Evolutionary conservation across 1,284 basidiomycete genomes (phyloP), one percentile per base, ranked within the genome.

Genomic region (Pterulicium gracile): DNA sequence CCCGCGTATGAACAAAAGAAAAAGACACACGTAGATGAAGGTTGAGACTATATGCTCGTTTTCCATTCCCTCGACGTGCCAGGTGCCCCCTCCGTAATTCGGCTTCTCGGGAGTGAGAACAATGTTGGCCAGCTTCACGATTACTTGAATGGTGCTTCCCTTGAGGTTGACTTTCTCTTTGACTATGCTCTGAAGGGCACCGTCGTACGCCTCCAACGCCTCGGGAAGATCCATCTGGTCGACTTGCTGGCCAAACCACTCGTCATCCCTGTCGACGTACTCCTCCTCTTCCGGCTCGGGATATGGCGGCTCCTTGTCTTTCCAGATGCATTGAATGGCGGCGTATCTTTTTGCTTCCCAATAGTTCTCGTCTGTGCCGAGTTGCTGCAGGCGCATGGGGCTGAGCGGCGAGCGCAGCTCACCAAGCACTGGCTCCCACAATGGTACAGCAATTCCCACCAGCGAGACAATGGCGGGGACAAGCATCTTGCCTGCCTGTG

Each of bases 81-180:
- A 68, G 12, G 54, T 55, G 19, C 64, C 64, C 3, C 65, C 63
- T 5, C 53, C 51, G 51, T 65, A 66, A n/a, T 52, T 48, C 1
- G 64, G 64, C 18, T 64, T 63, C 27, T 72, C 69, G 0, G 73
- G 72, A 0, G 69, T 70, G 20, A 72, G 52, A n/a, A 66, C 57
- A 44, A 75, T 72, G 50, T 69, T 71, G 0, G 70, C 68, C 2
- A 76, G 57, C 55, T 76, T 76, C 46, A 73, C 65, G 47, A 76
- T 73, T 13, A 75, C 58, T 50, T 75, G 73, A 3, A 72, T 48
- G 1, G 44, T 58, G n/a, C 49, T 48, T 4, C 58, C 61, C 1
- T 46, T 42, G 2, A 62, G 47, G 2, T 44, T 27, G n/a, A 48
- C 51, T 19, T 21, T 57, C 55, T 18, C 43, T 45, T 42, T 52